Evolutionary conservation across 768 basidiomycete species (phyloP).

Genomic region (Trametopsis cervina): DNA sequence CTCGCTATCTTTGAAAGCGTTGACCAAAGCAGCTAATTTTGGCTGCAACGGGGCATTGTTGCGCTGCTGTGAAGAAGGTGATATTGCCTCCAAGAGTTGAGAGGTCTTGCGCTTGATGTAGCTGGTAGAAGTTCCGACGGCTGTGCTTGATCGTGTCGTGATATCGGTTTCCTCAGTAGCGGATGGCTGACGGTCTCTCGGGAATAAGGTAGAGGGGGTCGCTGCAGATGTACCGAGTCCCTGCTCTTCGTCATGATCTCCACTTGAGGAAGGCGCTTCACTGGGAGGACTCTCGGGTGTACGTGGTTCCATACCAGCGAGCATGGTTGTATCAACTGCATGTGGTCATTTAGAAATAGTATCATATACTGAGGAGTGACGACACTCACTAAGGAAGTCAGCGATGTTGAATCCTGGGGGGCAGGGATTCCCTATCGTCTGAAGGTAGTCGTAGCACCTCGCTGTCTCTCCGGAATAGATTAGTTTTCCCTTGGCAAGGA

Average conservation of each 20-base stretch:
- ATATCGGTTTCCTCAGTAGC: constrained; percentile 45
- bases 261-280: constrained; percentile 26
- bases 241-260: constrained; percentile 61
- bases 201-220: constrained; percentile 1
- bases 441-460: constrained; percentile 77
- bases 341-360: constrained; percentile 4
- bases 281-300: constrained; percentile 25
- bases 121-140: constrained; percentile 34
- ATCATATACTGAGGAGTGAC: not conserved
- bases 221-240: constrained; percentile 28
- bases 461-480: constrained; percentile 79
- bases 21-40: constrained; percentile 65
- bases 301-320: constrained; percentile 32
- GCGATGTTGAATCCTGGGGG: constrained; percentile 96
- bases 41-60: constrained; percentile 36
- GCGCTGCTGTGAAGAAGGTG: constrained; percentile 23
- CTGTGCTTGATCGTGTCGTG: constrained; percentile 38
- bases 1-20: constrained; percentile 60
- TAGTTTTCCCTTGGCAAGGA: constrained; percentile 77
- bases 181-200: constrained; percentile 25
- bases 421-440: constrained; percentile 72
- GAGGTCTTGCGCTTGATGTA: constrained; percentile 71
- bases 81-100: constrained; percentile 58
- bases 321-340: constrained; percentile 39
- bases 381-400: constrained; percentile 81